Evolutionary conservation across 495 filamentous ascomycete species (phyloP).

Genomic region (Talaromyces nanjingensis): DNA sequence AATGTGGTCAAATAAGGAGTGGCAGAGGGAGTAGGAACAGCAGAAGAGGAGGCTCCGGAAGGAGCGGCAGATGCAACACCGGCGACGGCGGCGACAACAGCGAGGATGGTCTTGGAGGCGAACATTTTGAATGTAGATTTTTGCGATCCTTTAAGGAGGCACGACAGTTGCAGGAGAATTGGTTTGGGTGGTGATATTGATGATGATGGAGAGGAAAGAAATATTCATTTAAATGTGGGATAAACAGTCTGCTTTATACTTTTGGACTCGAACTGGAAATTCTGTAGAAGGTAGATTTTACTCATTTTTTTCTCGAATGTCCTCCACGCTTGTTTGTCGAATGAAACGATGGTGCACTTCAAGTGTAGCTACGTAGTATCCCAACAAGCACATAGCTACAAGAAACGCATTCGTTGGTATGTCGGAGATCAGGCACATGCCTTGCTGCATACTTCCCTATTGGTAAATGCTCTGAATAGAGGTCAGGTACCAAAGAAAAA

Average conservation of each 20-base stretch:
- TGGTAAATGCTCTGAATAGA: not conserved
- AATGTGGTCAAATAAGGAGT: not conserved
- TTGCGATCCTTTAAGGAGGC: not conserved
- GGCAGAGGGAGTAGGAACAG: not conserved
- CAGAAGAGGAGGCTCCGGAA: not conserved
- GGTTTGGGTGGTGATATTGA: not conserved
- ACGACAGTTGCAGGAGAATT: not conserved
- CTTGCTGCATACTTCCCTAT: not conserved
- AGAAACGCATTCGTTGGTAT: not conserved
- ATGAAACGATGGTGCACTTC: not conserved
- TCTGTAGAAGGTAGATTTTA: not conserved
- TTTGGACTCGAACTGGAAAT: not conserved
- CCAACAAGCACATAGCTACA: not conserved
- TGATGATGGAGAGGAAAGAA: not conserved
- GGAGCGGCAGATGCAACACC: not conserved
- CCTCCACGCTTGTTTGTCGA: not conserved
- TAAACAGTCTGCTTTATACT: not conserved
- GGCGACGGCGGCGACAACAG: not conserved
- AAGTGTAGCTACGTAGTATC: not conserved
- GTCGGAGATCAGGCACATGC: not conserved
- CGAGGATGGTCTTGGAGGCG: not conserved
- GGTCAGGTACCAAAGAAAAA: not conserved
- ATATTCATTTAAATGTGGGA: not conserved
- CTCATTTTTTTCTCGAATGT: not conserved
- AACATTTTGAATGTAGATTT: not conserved